Percentiles rank a stretch among this genome's conserved stretches.
Evolutionary conservation across 1,139 yeast species (phyloP).

Genomic region (Sporopachydermia cereana): DNA sequence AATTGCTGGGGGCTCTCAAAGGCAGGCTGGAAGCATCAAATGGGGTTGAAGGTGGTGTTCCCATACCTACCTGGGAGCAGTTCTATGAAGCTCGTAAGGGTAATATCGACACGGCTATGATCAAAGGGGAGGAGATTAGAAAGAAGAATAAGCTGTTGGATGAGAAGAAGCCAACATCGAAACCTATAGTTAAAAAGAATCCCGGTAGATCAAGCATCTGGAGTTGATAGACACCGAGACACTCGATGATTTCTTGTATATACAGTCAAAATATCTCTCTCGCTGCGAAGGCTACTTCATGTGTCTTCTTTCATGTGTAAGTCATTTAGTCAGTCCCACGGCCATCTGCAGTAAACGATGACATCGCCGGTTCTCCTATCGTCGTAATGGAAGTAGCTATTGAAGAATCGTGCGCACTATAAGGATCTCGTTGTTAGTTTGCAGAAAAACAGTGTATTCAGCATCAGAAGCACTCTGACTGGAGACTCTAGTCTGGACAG

Average conservation of each 20-base stretch:
- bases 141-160: background rate
- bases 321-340: conserved; percentile 21
- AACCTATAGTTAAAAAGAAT: background rate
- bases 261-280: too few relatives aligned
- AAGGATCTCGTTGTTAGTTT: background rate
- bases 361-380: conserved; percentile 68
- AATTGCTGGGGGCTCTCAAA: background rate
- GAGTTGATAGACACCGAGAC: too few relatives aligned
- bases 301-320: too few relatives aligned
- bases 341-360: conserved; percentile 39
- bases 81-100: background rate
- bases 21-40: background rate
- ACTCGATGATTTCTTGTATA: too few relatives aligned
- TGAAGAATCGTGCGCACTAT: conserved; percentile 45
- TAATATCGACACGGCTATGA: background rate
- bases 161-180: background rate
- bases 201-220: conserved; percentile 1
- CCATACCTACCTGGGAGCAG: background rate
- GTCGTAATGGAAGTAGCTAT: conserved; percentile 84
- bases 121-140: conserved; percentile 5
- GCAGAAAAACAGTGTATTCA: conserved; percentile 6
- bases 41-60: background rate
- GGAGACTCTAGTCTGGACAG: background rate
- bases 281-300: too few relatives aligned
- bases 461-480: background rate